Percentiles rank a stretch among this genome's conserved stretches.
Evolutionary conservation across 2,329 filamentous ascomycete species (phyloP).

Genomic region (Davidsoniella neocaledoniae): DNA sequence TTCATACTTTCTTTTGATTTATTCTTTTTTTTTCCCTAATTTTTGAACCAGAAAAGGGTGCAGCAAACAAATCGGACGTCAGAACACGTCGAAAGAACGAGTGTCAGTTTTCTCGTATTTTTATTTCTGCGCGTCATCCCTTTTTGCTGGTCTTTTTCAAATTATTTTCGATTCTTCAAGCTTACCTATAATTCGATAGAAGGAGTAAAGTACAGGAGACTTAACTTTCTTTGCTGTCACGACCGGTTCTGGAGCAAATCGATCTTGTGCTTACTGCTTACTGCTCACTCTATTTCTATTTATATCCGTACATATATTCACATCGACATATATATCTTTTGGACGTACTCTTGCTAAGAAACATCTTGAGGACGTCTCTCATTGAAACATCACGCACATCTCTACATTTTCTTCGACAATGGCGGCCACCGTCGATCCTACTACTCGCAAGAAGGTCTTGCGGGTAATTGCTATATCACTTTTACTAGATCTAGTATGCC

Average conservation of each 20-base stretch:
- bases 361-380: neutral
- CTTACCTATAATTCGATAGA: too few relatives aligned
- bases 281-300: too few relatives aligned
- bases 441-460: slow-evolving; percentile 61
- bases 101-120: neutral
- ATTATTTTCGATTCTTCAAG: neutral
- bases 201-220: too few relatives aligned
- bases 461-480: slow-evolving; percentile 79
- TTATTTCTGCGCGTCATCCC: neutral
- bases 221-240: too few relatives aligned
- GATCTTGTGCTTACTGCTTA: too few relatives aligned
- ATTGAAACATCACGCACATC: neutral
- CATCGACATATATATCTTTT: too few relatives aligned
- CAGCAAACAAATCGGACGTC: too few relatives aligned
- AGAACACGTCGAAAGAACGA: too few relatives aligned
- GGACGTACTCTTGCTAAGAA: too few relatives aligned
- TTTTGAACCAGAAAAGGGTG: too few relatives aligned
- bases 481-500: slow-evolving; percentile 66
- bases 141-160: neutral
- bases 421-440: slow-evolving; percentile 32
- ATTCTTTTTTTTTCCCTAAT: neutral
- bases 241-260: too few relatives aligned
- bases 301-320: too few relatives aligned
- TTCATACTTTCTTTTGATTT: neutral
- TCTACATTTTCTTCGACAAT: neutral